Base-by-base conservation (phyloP, 176 grass and related monocot genomes). In the Pontederia paniculata region DNA sequence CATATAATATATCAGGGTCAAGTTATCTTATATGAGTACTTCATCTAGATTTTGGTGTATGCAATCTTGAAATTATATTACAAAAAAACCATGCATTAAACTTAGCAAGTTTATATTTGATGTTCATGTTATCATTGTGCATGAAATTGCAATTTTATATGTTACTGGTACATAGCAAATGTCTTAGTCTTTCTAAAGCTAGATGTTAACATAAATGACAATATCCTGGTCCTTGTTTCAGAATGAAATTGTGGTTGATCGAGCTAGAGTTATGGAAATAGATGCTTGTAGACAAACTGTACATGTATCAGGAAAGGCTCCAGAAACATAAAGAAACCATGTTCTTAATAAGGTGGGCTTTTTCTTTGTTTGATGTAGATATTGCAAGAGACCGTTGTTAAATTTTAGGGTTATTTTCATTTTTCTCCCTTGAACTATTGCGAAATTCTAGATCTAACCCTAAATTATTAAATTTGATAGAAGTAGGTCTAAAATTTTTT, bases 201-300 rank as follows among this genome's bases (percentile, higher is more conserved):
- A 50, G 7, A 17, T 50, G 48, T 7, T 4, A 15, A 16, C n/a
- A 16, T 16, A 16, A 48, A 50, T 50, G 12, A 6, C 5, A 47
- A 18, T 19, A 23, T 15, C 44, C 15, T 50, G 13, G 15, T 50
- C 48, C 41, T 63, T 22, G 78, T 69, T 77, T 63, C 68, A 97
- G 93, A 77, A 74, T 75, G 86, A 90, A 49, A 46, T 88, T 45
- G 56, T 63, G 50, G 48, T 97, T 31, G 61, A 81, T 74, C 83
- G 77, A 84, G 83, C 86, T 74, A 76, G 83, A 65, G 77, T 90
- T 54, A 88, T 97, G 83, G 74, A 56, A 54, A 84, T 97, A 74
- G 80, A 97, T 75, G 83, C 80, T 66, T 81, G 80, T 44, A 86
- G 37, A 53, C 66, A 86, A 6, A 77, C 65, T 57, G 62, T 90